Percentiles rank a stretch among this genome's conserved stretches.
phyloP scores from a whole-genome alignment of 2,329 filamentous ascomycete species.

The Trichoderma lentiforme region DNA sequence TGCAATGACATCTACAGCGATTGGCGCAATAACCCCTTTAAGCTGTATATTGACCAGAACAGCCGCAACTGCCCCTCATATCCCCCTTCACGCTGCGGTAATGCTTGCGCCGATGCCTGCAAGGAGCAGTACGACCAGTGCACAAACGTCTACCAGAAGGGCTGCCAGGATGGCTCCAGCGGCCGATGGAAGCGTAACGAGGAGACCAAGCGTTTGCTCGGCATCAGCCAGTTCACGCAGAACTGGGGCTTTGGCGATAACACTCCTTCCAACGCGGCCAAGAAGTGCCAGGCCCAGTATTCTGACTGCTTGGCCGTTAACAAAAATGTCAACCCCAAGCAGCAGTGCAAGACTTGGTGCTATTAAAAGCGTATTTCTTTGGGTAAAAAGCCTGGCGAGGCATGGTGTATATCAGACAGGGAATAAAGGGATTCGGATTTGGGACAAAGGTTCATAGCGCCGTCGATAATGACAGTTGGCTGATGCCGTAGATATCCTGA shows the following conservation, averaged over 20 bases:
- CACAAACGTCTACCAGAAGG: constrained; percentile 46
- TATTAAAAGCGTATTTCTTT: constrained; percentile 21
- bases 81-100: constrained; percentile 32
- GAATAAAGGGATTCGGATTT: background rate
- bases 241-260: constrained; percentile 32
- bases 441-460: background rate
- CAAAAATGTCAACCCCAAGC: constrained; percentile 32
- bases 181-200: constrained; percentile 27
- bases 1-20: constrained; percentile 52
- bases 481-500: background rate
- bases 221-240: constrained; percentile 8
- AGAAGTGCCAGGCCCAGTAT: constrained; percentile 50
- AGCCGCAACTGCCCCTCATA: constrained; percentile 45
- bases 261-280: constrained; percentile 30
- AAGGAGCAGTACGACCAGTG: constrained; percentile 51
- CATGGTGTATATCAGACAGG: background rate
- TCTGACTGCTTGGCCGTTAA: constrained; percentile 46
- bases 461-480: background rate
- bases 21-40: constrained; percentile 45
- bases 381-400: background rate
- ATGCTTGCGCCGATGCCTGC: constrained; percentile 52
- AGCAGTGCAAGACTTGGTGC: constrained; percentile 41
- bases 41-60: constrained; percentile 48
- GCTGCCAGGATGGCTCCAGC: constrained; percentile 39
- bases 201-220: constrained; percentile 22